A percentile compares a stretch with the other conserved stretches of the same genome.
Conservation (phyloP, 2,329 filamentous ascomycete species). For the Colletotrichum caudatum region DNA sequence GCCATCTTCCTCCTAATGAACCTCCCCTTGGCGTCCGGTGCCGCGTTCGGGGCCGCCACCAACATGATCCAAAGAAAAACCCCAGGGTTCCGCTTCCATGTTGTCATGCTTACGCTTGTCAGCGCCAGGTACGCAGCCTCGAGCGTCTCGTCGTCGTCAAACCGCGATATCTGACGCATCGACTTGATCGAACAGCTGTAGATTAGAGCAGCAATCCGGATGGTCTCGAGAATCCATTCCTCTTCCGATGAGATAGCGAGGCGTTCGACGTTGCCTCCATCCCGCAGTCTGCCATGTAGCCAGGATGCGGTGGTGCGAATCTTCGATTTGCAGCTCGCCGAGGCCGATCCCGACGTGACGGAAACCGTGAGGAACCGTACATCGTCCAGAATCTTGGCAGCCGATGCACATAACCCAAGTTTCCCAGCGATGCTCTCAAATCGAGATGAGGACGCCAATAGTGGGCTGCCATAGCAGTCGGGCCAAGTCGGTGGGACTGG, state of each 20-base stretch:
- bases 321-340: constrained; percentile 31
- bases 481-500: constrained; percentile 42
- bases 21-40: constrained; percentile 45
- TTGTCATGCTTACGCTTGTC: constrained; percentile 45
- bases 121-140: constrained; percentile 45
- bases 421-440: constrained; percentile 41
- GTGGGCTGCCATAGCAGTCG: constrained; percentile 44
- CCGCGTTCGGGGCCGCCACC: constrained; percentile 45
- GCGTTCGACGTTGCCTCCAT: constrained; percentile 3
- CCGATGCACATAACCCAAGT: constrained; percentile 39
- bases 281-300: constrained; percentile 43
- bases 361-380: constrained; percentile 47
- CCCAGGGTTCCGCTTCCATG: constrained; percentile 49
- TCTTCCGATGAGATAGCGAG: neutral
- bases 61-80: constrained; percentile 50
- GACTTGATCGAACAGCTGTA: constrained; percentile 46
- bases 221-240: constrained; percentile 45
- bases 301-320: constrained; percentile 44
- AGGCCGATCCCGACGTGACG: constrained; percentile 31
- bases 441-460: constrained; percentile 42
- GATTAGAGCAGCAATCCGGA: constrained; percentile 45
- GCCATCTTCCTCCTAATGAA: constrained; percentile 49
- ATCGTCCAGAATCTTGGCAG: constrained; percentile 47
- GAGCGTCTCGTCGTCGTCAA: constrained; percentile 42
- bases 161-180: constrained; percentile 45